Percentiles rank a stretch among this genome's conserved stretches.
phyloP scores from a whole-genome alignment of 352 stramenopile species.

The Phytophthora cactorum region DNA sequence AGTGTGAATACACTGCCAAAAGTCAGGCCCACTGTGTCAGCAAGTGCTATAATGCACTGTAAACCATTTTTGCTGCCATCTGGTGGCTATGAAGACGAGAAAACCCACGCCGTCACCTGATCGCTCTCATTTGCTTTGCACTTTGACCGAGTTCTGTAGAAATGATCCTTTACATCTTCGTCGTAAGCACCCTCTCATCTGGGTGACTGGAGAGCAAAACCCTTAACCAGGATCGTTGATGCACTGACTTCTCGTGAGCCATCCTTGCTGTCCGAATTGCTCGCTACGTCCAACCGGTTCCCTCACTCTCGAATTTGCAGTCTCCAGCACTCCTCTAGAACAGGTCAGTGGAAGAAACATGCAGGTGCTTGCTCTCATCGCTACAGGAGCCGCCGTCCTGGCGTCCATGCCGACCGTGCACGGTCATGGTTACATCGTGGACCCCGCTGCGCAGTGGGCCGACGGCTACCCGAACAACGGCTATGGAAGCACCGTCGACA shows the following conservation, averaged over 20 bases:
- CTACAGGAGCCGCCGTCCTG: conserved; percentile 28
- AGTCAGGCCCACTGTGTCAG: not conserved
- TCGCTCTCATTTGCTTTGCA: conserved; percentile 23
- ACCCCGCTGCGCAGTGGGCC: conserved; percentile 46
- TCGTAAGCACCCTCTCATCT: conserved; percentile 16
- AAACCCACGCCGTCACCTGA: conserved; percentile 17
- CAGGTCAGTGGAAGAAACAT: conserved; percentile 26
- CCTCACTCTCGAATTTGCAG: conserved; percentile 34
- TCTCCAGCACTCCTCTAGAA: not conserved
- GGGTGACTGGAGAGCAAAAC: conserved; percentile 2
- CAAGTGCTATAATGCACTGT: not conserved
- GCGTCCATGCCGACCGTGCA: conserved; percentile 22
- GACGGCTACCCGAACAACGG: conserved; percentile 54
- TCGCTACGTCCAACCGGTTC: too few species aligned
- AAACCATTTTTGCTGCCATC: conserved; percentile 15
- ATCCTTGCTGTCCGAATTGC: conserved; percentile 15
- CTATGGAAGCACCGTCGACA: conserved; percentile 56
- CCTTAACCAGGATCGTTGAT: conserved; percentile 1
- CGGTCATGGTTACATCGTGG: conserved; percentile 50
- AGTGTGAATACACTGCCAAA: not conserved
- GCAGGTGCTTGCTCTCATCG: conserved; percentile 37
- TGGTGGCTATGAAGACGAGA: conserved; percentile 13
- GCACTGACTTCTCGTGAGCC: conserved; percentile 9
- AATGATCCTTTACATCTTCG: conserved; percentile 25
- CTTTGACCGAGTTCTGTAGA: conserved; percentile 10